Evolutionary conservation across 2,329 filamentous ascomycete species (phyloP).

Genomic region (Colletotrichum sp.): DNA sequence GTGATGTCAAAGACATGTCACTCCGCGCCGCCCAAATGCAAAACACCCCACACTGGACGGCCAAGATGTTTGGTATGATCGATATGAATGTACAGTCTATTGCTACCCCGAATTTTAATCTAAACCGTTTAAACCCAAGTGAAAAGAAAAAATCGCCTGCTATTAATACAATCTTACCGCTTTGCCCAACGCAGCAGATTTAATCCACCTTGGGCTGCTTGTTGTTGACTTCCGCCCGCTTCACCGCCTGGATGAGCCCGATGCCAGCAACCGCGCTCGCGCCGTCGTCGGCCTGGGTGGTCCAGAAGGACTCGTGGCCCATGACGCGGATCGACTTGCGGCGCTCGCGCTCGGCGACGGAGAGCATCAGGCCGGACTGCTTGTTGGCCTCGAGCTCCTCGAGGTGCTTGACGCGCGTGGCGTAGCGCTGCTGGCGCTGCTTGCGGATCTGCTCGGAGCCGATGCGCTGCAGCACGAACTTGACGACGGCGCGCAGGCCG

Average conservation of each 20-base stretch:
- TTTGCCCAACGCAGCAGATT: not conserved
- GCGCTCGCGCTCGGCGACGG: constrained; percentile 40
- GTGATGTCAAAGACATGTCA: constrained; percentile 19
- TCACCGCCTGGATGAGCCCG: constrained; percentile 36
- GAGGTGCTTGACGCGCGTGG: constrained; percentile 38
- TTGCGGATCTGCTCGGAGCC: constrained; percentile 46
- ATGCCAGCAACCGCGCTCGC: constrained; percentile 38
- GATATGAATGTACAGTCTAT: not conserved
- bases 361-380: constrained; percentile 34
- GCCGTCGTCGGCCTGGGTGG: constrained; percentile 45
- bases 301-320: constrained; percentile 44
- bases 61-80: not conserved
- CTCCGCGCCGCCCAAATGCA: not conserved
- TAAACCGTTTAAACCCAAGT: not conserved
- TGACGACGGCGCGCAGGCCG: constrained; percentile 53
- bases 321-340: constrained; percentile 39
- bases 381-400: constrained; percentile 46
- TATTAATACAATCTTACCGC: not conserved
- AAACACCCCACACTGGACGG: not conserved
- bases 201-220: constrained; percentile 17
- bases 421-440: constrained; percentile 44
- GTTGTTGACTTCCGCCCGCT: constrained; percentile 15
- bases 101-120: not conserved
- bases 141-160: not conserved
- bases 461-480: constrained; percentile 38